Conservation (phyloP, 2,329 filamentous ascomycete genomes). For the Beauveria brongniartii region DNA sequence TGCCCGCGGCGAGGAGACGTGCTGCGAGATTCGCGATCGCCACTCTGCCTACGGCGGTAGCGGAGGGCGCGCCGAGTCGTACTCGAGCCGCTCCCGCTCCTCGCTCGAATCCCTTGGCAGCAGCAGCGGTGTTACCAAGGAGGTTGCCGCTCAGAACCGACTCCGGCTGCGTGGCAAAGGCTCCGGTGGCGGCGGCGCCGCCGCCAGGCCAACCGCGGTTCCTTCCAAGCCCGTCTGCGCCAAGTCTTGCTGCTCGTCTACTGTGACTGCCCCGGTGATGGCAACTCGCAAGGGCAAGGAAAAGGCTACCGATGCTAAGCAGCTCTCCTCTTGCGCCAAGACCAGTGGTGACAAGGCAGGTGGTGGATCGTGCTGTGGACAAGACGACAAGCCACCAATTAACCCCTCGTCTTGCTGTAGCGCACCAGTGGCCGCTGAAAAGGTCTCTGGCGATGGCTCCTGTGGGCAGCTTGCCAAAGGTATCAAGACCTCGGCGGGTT, state of each 20-base stretch:
- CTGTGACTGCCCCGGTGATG: not conserved
- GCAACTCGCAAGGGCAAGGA: not conserved
- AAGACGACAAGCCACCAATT: not conserved
- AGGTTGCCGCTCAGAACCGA: constrained; percentile 11
- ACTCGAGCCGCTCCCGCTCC: not conserved
- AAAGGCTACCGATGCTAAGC: not conserved
- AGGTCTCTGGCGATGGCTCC: not conserved
- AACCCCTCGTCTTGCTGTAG: not conserved
- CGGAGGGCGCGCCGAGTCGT: constrained; percentile 9
- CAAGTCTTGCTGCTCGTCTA: not conserved
- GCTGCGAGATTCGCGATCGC: constrained; percentile 27
- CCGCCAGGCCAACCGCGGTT: not conserved
- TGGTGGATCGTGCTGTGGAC: not conserved
- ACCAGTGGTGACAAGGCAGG: not conserved
- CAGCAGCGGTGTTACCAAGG: not conserved
- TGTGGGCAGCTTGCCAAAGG: not conserved
- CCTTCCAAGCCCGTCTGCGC: not conserved
- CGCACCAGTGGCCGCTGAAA: not conserved
- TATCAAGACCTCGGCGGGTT: not conserved
- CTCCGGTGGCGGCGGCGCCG: constrained; percentile 8
- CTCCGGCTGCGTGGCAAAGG: constrained; percentile 12
- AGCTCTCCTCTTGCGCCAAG: not conserved
- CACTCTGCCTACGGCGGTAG: constrained; percentile 19
- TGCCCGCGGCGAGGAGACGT: constrained; percentile 42
- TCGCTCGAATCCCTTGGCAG: not conserved